Base-by-base conservation (phyloP, 352 stramenopile genomes). In the Globisporangium cystogenes region DNA sequence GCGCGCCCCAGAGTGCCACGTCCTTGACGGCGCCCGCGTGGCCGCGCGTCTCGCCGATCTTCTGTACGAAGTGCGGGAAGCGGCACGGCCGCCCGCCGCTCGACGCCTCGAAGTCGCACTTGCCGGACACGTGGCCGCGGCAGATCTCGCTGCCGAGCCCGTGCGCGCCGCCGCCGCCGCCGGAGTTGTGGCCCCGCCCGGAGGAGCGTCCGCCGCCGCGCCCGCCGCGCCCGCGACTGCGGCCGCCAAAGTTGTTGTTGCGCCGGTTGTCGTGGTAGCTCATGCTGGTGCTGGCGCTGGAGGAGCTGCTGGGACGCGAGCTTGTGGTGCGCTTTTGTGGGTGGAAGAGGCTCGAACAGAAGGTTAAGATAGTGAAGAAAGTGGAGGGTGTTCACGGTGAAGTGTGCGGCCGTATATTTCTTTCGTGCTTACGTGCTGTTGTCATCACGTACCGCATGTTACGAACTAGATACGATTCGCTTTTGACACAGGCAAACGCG, bases 41-140 rank as follows among this genome's bases (percentile, higher is more conserved):
- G 24, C 83, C 83, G 39, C 73, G 76, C 1, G 81, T 87, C 65
- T 87, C 78, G 35, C 83, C 83, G 53, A 94, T 87, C 48, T 85
- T 90, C 70, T 87, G 84, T 53, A 90, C 65, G 51, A 94, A 87
- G 67, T 94, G 83, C 53, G 81, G 81, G 62, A 70, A 88, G 53
- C 80, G 77, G 48, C 83, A 94, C 47, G 76, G 72, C 16, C 77
- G 73, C 27, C 79, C 76, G 37, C 74, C 24, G 27, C 16, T 72
- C 24, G 54, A 39, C 40, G 59, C 50, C 43, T 75, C 67, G 48
- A 72, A 80, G 20, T 81, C 69, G 64, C 81, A 91, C 48, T 88
- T 88, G 49, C 63, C 67, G 53, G 86, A 72, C 51, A 90, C 58
- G 56, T 81, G 86, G 49, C 69, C 67, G 18, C 74, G 63, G 46